Conservation (phyloP, 805 yeast genomes). For the Monosporozyma yasuniensis region DNA sequence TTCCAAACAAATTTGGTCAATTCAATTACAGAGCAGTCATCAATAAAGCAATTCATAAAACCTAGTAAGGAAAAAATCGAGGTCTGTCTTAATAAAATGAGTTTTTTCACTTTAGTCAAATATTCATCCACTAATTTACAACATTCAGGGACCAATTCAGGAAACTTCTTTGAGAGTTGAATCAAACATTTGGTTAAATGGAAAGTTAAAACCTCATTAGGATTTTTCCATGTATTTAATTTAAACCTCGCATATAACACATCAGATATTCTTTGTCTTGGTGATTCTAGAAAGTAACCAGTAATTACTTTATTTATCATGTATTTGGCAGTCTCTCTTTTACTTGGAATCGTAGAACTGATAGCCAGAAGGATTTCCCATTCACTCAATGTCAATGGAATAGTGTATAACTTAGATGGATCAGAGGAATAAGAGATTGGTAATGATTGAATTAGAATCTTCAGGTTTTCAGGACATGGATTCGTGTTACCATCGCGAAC, state of each 20-base stretch:
- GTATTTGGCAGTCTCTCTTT: slow-evolving; percentile 32
- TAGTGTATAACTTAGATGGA: slow-evolving; percentile 23
- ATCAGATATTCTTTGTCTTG: slow-evolving; percentile 41
- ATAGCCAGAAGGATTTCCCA: slow-evolving; percentile 47
- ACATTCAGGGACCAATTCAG: slow-evolving; percentile 18
- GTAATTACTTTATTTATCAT: slow-evolving; percentile 35
- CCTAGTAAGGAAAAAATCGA: slow-evolving; percentile 33
- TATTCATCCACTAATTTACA: slow-evolving; percentile 19
- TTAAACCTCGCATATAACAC: slow-evolving; percentile 27
- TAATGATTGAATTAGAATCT: slow-evolving; percentile 17
- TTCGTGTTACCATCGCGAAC: not conserved
- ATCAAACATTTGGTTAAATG: slow-evolving; percentile 29
- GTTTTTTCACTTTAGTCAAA: slow-evolving; percentile 12
- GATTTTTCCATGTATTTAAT: slow-evolving; percentile 29
- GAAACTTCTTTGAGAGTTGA: slow-evolving; percentile 20
- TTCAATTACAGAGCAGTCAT: slow-evolving; percentile 9
- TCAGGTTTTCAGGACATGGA: slow-evolving; percentile 4
- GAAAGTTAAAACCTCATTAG: slow-evolving; percentile 34
- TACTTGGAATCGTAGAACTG: slow-evolving; percentile 32
- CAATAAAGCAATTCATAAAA: slow-evolving; percentile 28
- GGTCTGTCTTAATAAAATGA: slow-evolving; percentile 9
- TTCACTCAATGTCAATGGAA: slow-evolving; percentile 43
- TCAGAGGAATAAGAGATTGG: slow-evolving; percentile 24
- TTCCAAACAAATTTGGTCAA: slow-evolving; percentile 15
- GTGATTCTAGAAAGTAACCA: slow-evolving; percentile 42